phyloP scores from a whole-genome alignment of 2,329 filamentous ascomycete species.

The Monosporascus sp. region DNA sequence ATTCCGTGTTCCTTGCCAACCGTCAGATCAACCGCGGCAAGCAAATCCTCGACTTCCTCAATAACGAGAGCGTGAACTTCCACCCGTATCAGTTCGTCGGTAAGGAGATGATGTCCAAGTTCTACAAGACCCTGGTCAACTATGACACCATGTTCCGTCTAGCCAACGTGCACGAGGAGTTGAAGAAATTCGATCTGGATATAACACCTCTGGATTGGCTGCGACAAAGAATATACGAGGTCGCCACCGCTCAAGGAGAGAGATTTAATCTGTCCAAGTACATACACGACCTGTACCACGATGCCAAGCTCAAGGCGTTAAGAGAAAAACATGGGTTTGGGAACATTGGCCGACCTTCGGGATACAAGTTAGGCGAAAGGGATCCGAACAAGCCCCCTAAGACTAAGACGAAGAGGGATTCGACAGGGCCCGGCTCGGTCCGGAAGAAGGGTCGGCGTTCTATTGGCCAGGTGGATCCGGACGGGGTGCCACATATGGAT shows the following conservation, averaged over 20 bases:
- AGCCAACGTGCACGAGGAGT: conserved; percentile 46
- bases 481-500: conserved; percentile 13
- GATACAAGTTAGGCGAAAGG: conserved; percentile 34
- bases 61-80: conserved; percentile 42
- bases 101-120: conserved; percentile 43
- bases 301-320: conserved; percentile 43
- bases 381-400: conserved; percentile 24
- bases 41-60: conserved; percentile 46
- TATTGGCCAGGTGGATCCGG: conserved; percentile 24
- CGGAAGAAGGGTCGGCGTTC: conserved; percentile 24
- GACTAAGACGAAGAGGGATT: conserved; percentile 21
- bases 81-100: conserved; percentile 52
- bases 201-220: conserved; percentile 51
- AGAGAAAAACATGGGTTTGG: conserved; percentile 49
- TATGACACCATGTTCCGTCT: conserved; percentile 55
- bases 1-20: conserved; percentile 46
- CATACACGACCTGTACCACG: conserved; percentile 51
- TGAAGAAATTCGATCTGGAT: conserved; percentile 48
- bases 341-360: conserved; percentile 51
- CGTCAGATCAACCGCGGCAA: conserved; percentile 52
- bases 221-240: conserved; percentile 49
- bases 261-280: conserved; percentile 46
- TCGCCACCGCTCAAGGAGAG: conserved; percentile 36
- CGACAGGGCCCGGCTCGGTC: conserved; percentile 4
- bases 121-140: conserved; percentile 33